Evolutionary conservation across 2,329 filamentous ascomycete genomes (phyloP).

Genomic region (Leptosphaerulina australis): DNA sequence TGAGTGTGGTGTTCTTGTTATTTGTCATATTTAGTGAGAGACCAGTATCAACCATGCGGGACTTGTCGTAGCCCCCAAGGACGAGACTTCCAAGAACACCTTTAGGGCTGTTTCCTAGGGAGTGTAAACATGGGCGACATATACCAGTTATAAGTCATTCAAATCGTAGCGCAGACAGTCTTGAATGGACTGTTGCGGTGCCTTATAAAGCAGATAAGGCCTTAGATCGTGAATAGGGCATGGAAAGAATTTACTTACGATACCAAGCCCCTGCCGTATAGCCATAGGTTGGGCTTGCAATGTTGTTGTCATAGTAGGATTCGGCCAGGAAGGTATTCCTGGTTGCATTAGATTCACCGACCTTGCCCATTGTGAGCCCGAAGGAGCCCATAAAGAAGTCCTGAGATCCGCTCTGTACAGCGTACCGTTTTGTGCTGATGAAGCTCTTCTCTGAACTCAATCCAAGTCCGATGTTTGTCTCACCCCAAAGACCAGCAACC

Average conservation of each 20-base stretch:
- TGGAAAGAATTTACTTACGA: constrained; percentile 32
- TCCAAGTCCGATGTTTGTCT: constrained; percentile 39
- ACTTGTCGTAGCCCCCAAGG: constrained; percentile 51
- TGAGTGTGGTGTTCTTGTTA: neutral
- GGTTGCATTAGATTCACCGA: constrained; percentile 14
- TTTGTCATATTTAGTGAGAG: constrained; percentile 25
- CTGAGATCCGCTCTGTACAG: constrained; percentile 22
- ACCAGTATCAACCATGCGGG: constrained; percentile 30
- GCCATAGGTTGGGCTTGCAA: constrained; percentile 39
- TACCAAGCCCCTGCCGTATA: constrained; percentile 47
- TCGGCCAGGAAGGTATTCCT: constrained; percentile 32
- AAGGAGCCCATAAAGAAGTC: constrained; percentile 44
- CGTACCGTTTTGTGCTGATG: constrained; percentile 24
- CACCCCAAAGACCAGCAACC: constrained; percentile 23
- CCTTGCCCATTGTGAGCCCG: constrained; percentile 28
- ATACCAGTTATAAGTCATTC: too few species aligned
- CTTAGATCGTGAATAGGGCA: neutral
- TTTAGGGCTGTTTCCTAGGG: constrained; percentile 33
- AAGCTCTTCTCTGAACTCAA: constrained; percentile 21
- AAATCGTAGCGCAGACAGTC: too few species aligned
- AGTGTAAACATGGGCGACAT: too few species aligned
- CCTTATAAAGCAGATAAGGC: too few species aligned
- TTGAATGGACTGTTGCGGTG: too few species aligned
- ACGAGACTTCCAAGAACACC: constrained; percentile 42
- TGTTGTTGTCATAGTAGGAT: constrained; percentile 11